Evolutionary conservation across 257 asterid species (phyloP), one percentile per base, ranked within the genome.

Genomic region (Przewalskia tangutica): DNA sequence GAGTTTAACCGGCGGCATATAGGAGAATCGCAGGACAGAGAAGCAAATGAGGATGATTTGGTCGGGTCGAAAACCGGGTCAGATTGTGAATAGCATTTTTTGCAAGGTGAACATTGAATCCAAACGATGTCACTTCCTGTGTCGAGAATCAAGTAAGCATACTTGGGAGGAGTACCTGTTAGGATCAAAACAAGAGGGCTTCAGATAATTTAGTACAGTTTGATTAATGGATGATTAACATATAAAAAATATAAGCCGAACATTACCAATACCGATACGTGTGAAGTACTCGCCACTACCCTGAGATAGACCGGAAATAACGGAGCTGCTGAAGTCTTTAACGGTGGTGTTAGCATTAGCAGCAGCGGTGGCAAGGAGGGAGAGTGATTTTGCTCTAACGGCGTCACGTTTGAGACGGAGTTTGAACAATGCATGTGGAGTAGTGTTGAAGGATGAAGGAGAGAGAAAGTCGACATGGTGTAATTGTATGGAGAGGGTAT

Each of bases 281-380:
- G 99, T 95, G 99, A 95, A 95, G 86, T 95, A 93, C 91, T 95
- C 99, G 1, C 97, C 98, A 60, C 97, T 95, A 4, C 98, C 98
- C 84, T 91, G 94, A 8, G 94, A 83, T 14, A 92, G 89, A 0
- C 99, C 98, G 59, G 98, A 93, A 38, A 87, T 53, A 1, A 93
- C 62, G 0, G 99, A 93, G 81, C 97, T 89, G 85, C 92, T 90
- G 86, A 92, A 92, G 46, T 87, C 92, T 8, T 87, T 85, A 6
- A 79, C 82, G 1, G 54, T 66, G 44, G 40, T 65, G 6, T 73
- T 70, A 44, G 9, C 13, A 23, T 75, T 75, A 46, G 77, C 88
- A 81, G 84, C 85, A 17, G 89, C 87, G 48, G 80, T 77, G n/a
- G 70, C 14, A 70, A 93, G 88, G 27, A 77, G 38, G 7, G 75